Evolutionary conservation across 805 yeast species (phyloP), one percentile per base, ranked within the genome.

Genomic region (Komagataella ulmi): DNA sequence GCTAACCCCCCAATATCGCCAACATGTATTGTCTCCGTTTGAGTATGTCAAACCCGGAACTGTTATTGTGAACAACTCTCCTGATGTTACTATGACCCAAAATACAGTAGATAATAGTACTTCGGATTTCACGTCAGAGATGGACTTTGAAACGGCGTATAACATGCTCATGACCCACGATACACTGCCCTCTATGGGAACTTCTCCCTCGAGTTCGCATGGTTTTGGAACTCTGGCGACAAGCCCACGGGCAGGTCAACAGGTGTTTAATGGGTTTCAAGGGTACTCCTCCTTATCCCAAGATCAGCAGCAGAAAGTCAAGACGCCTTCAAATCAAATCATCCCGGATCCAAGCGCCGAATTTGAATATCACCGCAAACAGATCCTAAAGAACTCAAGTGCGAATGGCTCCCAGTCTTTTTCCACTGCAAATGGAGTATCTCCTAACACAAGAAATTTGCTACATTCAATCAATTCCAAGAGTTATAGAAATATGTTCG

Each of bases 121-220:
- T 30, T 30, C 44, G 17, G 49, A 50, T n/a, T 50, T 47, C 23
- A 19, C 48, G 8, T 18, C 63, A 5, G 65, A 63, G 49, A 53
- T 65, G 44, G 71, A 67, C 49, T 67, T 67, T 53, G 70, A 67
- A 46, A 66, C 70, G 1, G 70, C 70, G 3, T 65, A 64, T 49
- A 30, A 30, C 40, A 56, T 61, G 62, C 56, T 66, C 44, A 66
- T 67, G 62, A 60, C 60, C 45, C 58, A 59, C 36, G 58, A 54
- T 17, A 46, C 18, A 7, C 48, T 10, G 8, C 18, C 17, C 17
- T 46, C 30, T 18, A 19, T n/a, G 30, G 18, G 14, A 36, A 46
- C 17, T 46, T 23, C 36, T 12, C 43, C 48, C 17, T 23, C 24
- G 14, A 24, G 30, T 23, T 36, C 48, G 8, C 6, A 17, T 17